A percentile compares a stretch with the other conserved stretches of the same genome.
phyloP scores from a whole-genome alignment of 1,284 basidiomycete species.

The Ceratobasidium sp. region DNA sequence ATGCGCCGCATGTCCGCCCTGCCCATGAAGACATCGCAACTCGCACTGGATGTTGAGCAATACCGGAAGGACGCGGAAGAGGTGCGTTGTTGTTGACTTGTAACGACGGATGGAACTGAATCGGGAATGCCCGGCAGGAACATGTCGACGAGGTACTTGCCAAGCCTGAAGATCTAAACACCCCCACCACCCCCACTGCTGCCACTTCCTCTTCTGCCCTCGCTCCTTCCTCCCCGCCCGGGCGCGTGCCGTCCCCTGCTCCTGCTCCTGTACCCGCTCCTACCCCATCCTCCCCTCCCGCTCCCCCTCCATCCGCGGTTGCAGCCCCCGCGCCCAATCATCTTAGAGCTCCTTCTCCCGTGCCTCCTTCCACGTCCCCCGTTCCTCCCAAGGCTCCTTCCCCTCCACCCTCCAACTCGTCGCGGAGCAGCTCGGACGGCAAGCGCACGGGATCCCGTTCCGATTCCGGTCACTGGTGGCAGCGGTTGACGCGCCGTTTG shows the following conservation, averaged over 20 bases:
- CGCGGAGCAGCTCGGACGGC: conserved; percentile 32
- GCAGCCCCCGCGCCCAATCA: not conserved
- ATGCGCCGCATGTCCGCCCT: conserved; percentile 76
- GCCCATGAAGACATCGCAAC: conserved; percentile 61
- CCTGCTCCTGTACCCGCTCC: conserved; percentile 8
- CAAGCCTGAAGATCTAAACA: conserved; percentile 39
- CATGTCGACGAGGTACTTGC: conserved; percentile 49
- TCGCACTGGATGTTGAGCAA: conserved; percentile 72
- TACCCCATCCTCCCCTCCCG: not conserved
- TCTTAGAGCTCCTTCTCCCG: conserved; percentile 18
- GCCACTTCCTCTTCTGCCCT: conserved; percentile 20
- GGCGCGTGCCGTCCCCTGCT: conserved; percentile 33
- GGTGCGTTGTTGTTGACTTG: conserved; percentile 54
- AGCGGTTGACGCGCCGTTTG: conserved; percentile 43
- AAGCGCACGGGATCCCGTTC: conserved; percentile 27
- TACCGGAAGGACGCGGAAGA: conserved; percentile 86
- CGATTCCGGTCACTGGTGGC: conserved; percentile 42
- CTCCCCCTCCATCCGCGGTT: not conserved
- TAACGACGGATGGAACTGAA: not conserved
- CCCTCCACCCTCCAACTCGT: conserved; percentile 15
- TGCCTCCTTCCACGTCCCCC: conserved; percentile 11
- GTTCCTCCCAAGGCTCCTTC: conserved; percentile 15
- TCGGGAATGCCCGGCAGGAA: conserved; percentile 44
- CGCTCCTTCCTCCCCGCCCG: conserved; percentile 28
- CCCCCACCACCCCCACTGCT: conserved; percentile 31